A percentile compares a stretch with the other conserved stretches of the same genome.
phyloP scores from a whole-genome alignment of 805 yeast species.

The Pichia membranifaciens region DNA sequence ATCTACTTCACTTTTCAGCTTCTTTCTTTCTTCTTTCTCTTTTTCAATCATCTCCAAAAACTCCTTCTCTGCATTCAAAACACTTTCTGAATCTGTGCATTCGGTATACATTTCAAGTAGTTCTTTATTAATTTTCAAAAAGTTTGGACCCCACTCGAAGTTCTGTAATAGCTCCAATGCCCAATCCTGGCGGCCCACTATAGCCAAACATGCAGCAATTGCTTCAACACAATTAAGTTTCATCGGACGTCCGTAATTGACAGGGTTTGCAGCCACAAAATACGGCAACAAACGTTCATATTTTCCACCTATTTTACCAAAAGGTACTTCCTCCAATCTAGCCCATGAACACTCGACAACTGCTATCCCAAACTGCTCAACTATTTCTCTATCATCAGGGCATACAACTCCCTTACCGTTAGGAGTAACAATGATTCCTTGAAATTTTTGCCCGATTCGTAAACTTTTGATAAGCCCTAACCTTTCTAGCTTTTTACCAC shows the following conservation, averaged over 20 bases:
- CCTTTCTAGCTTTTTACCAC: slow-evolving; percentile 90
- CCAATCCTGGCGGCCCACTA: slow-evolving; percentile 88
- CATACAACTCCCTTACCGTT: slow-evolving; percentile 87
- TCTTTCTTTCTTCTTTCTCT: slow-evolving; percentile 60
- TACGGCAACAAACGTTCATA: slow-evolving; percentile 86
- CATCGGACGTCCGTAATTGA: slow-evolving; percentile 96
- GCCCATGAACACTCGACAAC: slow-evolving; percentile 99
- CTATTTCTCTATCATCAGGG: slow-evolving; percentile 75
- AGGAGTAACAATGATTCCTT: slow-evolving; percentile 88
- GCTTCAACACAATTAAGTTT: slow-evolving; percentile 95
- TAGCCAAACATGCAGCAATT: slow-evolving; percentile 92
- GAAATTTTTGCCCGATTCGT: slow-evolving; percentile 89
- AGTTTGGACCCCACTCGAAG: slow-evolving; percentile 92
- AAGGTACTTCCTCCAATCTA: slow-evolving; percentile 93
- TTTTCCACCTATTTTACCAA: slow-evolving; percentile 83
- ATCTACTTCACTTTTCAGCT: slow-evolving; percentile 48
- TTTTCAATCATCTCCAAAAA: slow-evolving; percentile 67
- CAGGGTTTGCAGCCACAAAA: slow-evolving; percentile 93
- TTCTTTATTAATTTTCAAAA: slow-evolving; percentile 76
- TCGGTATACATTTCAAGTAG: slow-evolving; percentile 64
- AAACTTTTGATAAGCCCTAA: slow-evolving; percentile 74
- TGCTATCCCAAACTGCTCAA: slow-evolving; percentile 82
- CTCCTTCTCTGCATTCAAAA: slow-evolving; percentile 62
- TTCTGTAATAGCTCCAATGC: slow-evolving; percentile 69
- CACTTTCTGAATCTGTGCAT: slow-evolving; percentile 77